Base-by-base conservation (phyloP, 1,139 yeast genomes). In the Blastobotrys raffinosifermentans region DNA sequence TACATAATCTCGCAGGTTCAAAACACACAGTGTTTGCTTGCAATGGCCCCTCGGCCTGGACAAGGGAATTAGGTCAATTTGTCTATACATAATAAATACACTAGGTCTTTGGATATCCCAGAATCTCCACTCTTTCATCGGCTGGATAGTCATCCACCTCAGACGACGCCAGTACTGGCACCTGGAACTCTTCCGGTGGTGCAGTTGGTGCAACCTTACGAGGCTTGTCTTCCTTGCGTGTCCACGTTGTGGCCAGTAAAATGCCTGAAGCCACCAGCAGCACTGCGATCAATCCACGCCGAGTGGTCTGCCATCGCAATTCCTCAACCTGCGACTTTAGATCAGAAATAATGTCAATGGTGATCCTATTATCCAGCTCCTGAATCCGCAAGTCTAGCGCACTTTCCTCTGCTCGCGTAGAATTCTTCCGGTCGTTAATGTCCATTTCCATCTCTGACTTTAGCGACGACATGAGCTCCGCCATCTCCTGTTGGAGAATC, bases 261-360 rank as follows among this genome's bases (percentile, higher is more conserved):
- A 75, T 63, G 17, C 67, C 60, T 30, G 69, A 64, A 2, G 76
- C 77, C 44, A 75, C 61, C 19, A 60, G 42, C 11, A 68, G 50
- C 16, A 82, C 77, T 4, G 85, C 79, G 23, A 80, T 64, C 22
- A 83, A 64, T 20, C 97, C 96, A 61, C 94, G 76, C 41, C 96
- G 70, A 4, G 96, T 87, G 31, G 91, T 77, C 57, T 86, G 89
- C 98, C 98, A 91, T 52, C 97, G 69, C 46, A 89, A 69, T 44
- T 80, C 77, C 60, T 91, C 98, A 44, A 87, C 83, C 43, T 86
- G 94, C 0, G 91, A 80, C 55, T 86, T 77, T 60, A 87, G 73
- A 14, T 84, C 91, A 26, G 94, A 79, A 43, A 80, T 77, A 48
- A 91, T 72, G 49, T 83, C 86, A 4, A 94, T 84, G 16, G 86